Evolutionary conservation across 768 basidiomycete genomes (phyloP).

Genomic region (Mrakia frigida): DNA sequence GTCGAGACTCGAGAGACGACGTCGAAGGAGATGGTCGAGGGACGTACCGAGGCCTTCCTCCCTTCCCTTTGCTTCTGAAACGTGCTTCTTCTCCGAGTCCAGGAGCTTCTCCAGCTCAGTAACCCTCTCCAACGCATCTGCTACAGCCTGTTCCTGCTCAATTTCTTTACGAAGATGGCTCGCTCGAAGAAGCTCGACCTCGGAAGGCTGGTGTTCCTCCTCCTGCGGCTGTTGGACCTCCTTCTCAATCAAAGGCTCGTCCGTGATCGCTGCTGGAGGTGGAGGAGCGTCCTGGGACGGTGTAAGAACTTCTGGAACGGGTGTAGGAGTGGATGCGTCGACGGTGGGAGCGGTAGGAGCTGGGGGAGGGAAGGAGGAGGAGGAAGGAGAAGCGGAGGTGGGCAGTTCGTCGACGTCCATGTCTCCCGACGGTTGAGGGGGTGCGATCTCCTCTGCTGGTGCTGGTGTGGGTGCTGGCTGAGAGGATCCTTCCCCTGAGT

Average conservation of each 20-base stretch:
- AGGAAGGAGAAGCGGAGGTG: neutral
- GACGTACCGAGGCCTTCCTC: constrained; percentile 43
- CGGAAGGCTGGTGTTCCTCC: constrained; percentile 35
- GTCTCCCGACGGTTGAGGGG: neutral
- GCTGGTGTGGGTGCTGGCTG: neutral
- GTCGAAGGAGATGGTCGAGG: constrained; percentile 48
- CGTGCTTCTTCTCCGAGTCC: constrained; percentile 55
- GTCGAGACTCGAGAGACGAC: constrained; percentile 26
- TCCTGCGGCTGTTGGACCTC: neutral
- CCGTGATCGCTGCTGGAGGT: neutral
- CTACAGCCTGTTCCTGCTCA: constrained; percentile 76
- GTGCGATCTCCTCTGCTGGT: neutral
- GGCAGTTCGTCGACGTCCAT: constrained; percentile 4
- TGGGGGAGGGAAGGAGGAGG: neutral
- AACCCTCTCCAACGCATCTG: constrained; percentile 63
- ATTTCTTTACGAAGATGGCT: constrained; percentile 67
- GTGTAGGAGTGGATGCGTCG: neutral
- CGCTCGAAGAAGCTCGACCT: constrained; percentile 66
- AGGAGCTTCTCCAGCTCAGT: constrained; percentile 60
- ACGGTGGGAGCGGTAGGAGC: neutral
- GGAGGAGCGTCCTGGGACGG: constrained; percentile 3
- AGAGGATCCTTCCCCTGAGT: constrained; percentile 7
- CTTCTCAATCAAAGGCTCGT: neutral
- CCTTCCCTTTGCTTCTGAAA: constrained; percentile 52
- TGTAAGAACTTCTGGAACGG: neutral